A percentile compares a stretch with the other conserved stretches of the same genome.
Conservation (phyloP, 1,284 basidiomycete genomes). For the Trichosporon faecale region DNA sequence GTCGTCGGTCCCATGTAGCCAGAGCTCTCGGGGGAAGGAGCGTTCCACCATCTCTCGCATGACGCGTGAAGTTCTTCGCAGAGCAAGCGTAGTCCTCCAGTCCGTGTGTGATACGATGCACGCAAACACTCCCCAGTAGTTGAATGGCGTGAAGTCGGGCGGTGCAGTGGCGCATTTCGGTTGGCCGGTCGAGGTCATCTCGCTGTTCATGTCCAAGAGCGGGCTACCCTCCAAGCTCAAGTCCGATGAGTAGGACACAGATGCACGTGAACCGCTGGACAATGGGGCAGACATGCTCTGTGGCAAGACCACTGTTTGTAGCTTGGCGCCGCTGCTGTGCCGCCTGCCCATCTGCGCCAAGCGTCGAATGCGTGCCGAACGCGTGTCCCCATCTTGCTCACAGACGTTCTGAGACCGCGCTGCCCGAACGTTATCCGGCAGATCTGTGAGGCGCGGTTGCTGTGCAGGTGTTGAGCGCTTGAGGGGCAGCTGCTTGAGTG, state of each 20-base stretch:
- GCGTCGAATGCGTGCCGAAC: neutral
- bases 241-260: neutral
- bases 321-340: neutral
- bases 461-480: neutral
- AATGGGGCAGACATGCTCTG: too few species aligned
- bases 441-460: neutral
- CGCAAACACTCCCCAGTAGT: conserved; percentile 14
- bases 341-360: neutral
- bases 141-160: conserved; percentile 21
- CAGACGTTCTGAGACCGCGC: neutral
- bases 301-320: neutral
- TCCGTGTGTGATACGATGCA: neutral
- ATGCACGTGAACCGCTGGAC: neutral
- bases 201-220: neutral
- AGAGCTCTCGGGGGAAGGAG: neutral
- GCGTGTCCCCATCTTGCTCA: neutral
- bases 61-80: neutral
- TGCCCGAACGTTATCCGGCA: neutral
- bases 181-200: neutral
- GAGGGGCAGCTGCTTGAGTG: neutral
- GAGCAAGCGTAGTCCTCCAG: neutral
- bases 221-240: neutral
- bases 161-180: conserved; percentile 5
- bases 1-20: neutral
- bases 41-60: conserved; percentile 7